Conservation (phyloP, 2,329 filamentous ascomycete species). For the Colletotrichum orbiculare region DNA sequence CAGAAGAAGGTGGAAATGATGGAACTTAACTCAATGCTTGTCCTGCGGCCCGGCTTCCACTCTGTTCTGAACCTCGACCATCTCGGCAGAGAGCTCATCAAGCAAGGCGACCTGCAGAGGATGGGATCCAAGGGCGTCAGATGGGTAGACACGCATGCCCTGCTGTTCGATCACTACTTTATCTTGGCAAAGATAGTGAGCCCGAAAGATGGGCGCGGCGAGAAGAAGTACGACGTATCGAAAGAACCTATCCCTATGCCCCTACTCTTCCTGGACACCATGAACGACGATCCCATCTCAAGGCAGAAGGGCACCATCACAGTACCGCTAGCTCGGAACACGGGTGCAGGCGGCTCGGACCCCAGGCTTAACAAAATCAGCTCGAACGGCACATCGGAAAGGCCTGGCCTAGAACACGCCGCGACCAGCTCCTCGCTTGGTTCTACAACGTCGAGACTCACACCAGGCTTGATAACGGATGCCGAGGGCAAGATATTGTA, state of each 20-base stretch:
- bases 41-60: slow-evolving; percentile 88
- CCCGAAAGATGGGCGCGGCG: slow-evolving; percentile 74
- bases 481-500: slow-evolving; percentile 87
- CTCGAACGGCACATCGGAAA: slow-evolving; percentile 59
- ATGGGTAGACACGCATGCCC: slow-evolving; percentile 92
- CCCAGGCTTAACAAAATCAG: slow-evolving; percentile 67
- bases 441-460: slow-evolving; percentile 57
- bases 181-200: slow-evolving; percentile 86
- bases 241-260: slow-evolving; percentile 98
- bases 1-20: slow-evolving; percentile 89
- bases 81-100: slow-evolving; percentile 89
- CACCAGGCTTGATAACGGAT: slow-evolving; percentile 66
- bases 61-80: slow-evolving; percentile 92
- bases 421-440: slow-evolving; percentile 74
- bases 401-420: slow-evolving; percentile 73
- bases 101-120: slow-evolving; percentile 88
- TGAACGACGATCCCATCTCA: slow-evolving; percentile 89
- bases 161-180: slow-evolving; percentile 96
- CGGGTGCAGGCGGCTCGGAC: slow-evolving; percentile 70
- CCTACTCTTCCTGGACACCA: slow-evolving; percentile 89
- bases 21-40: slow-evolving; percentile 84
- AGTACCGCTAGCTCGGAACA: slow-evolving; percentile 67
- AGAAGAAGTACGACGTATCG: slow-evolving; percentile 93
- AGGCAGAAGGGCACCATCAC: slow-evolving; percentile 80
- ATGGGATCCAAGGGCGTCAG: slow-evolving; percentile 89